A percentile compares a stretch with the other conserved stretches of the same genome.
Conservation (phyloP, 805 yeast genomes). For the Schwanniomyces occidentalis region DNA sequence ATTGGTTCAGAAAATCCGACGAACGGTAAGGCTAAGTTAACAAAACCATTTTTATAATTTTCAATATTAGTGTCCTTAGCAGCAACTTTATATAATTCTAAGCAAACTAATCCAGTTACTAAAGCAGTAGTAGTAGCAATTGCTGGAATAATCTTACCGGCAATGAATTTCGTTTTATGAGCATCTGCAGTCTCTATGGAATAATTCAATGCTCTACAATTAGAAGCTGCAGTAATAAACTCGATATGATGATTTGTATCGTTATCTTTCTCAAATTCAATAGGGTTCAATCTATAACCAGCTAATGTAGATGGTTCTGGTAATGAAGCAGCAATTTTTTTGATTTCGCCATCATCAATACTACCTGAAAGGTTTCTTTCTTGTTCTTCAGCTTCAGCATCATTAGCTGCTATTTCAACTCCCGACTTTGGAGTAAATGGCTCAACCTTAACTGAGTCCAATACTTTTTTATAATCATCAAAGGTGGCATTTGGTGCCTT, state of each 20-base stretch:
- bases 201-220: conserved; percentile 92
- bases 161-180: conserved; percentile 91
- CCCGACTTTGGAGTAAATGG: conserved; percentile 77
- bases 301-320: conserved; percentile 89
- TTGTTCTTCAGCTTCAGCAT: conserved; percentile 87
- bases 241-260: conserved; percentile 96
- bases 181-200: conserved; percentile 86
- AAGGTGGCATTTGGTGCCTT: conserved; percentile 67
- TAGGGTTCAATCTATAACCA: conserved; percentile 84
- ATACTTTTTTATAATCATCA: conserved; percentile 54
- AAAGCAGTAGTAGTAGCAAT: conserved; percentile 99
- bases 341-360: conserved; percentile 64
- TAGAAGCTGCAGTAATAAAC: conserved; percentile 93
- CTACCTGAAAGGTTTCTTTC: conserved; percentile 41
- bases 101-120: conserved; percentile 91
- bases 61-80: conserved; percentile 75
- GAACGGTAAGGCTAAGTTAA: conserved; percentile 91
- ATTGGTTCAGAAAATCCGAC: conserved; percentile 97
- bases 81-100: conserved; percentile 88
- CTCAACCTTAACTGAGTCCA: conserved; percentile 41
- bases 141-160: conserved; percentile 98
- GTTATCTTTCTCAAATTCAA: conserved; percentile 97
- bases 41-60: conserved; percentile 87
- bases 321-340: conserved; percentile 67
- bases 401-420: conserved; percentile 79